Base-by-base conservation (phyloP, 2,329 filamentous ascomycete species). In the Xylaria sp. region DNA sequence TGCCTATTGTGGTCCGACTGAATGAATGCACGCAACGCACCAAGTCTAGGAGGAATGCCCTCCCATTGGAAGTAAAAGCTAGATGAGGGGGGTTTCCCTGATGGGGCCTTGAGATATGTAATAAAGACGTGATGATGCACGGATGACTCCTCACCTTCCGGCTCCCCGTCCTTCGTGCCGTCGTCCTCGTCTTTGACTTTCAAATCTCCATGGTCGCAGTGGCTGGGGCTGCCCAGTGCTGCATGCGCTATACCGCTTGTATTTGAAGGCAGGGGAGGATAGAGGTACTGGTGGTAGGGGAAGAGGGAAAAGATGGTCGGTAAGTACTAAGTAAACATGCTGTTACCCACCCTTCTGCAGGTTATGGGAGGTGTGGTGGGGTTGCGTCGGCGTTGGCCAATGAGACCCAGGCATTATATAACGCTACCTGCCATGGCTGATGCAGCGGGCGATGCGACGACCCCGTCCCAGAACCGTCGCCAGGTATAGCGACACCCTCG, bases 141-240 rank as follows among this genome's bases (percentile, higher is more conserved):
- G 47, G 61, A 66, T 67, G 64, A 67, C 64, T 67, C 64, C 58
- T 67, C 61, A 58, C 64, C 64, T 58, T 62, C n/a, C n/a, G n/a
- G 49, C 48, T 54, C n/a, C 25, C 41, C 29, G 23, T n/a, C 25
- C 13, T n/a, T 46, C 27, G 21, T 49, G n/a, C 51, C 4, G 27
- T 51, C 51, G 38, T 59, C 62, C 60, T 57, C n/a, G n/a, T n/a
- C n/a, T n/a, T n/a, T n/a, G n/a, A n/a, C n/a, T n/a, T n/a, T 60
- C 64, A 60, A 57, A 54, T 46, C 48, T 29, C 54, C 47, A 60
- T 62, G 37, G 55, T 65, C 49, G 58, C 31, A 55, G 47, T 35
- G 47, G 49, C 44, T 48, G 53, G 59, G 58, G 48, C 54, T 41
- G 44, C 19, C 31, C 47, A 51, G 29, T 60, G 57, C 58, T 51